Percentiles rank a stretch among this genome's conserved stretches.
These are phyloP conservation scores for Thraustotheca clavata DNA, from an alignment of 352 stramenopile species.

Conservation along the genomic window DNA sequence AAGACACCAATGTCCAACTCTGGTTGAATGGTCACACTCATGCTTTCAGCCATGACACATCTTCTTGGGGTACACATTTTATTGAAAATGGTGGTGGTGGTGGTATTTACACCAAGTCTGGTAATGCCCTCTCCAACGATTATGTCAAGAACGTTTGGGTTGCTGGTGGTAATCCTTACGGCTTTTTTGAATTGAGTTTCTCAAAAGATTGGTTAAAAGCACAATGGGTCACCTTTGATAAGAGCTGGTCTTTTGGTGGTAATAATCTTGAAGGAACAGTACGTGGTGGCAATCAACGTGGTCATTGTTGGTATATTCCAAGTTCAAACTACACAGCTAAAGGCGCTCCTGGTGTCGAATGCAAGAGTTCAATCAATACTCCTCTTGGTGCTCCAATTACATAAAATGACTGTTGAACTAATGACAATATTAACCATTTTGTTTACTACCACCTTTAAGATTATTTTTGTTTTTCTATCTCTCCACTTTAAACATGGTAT, in stretches of 20 bases:
- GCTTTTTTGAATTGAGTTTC: slow-evolving; percentile 52
- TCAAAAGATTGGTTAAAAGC: slow-evolving; percentile 55
- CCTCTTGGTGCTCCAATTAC: background rate
- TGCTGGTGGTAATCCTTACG: slow-evolving; percentile 45
- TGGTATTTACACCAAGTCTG: slow-evolving; percentile 62
- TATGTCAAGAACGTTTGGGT: slow-evolving; percentile 60
- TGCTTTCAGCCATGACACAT: slow-evolving; percentile 63
- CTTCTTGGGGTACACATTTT: slow-evolving; percentile 75
- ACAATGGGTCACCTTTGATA: slow-evolving; percentile 57
- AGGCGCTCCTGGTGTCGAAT: background rate
- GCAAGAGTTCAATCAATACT: slow-evolving; percentile 5
- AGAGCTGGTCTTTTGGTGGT: slow-evolving; percentile 43
- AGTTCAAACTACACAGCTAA: background rate
- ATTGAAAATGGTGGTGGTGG: slow-evolving; percentile 69
- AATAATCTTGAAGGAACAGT: slow-evolving; percentile 34
- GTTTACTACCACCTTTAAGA: too few relatives aligned
- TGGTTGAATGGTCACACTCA: slow-evolving; percentile 73
- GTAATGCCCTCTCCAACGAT: slow-evolving; percentile 47
- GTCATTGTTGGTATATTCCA: slow-evolving; percentile 65
- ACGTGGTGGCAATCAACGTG: slow-evolving; percentile 43
- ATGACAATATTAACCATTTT: too few relatives aligned
- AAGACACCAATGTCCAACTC: slow-evolving; percentile 38
- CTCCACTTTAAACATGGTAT: too few relatives aligned
- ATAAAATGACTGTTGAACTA: background rate
- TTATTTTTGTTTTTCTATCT: too few relatives aligned